phyloP scores from a whole-genome alignment of 345 rosid species.

The Euclidium syriacum region DNA sequence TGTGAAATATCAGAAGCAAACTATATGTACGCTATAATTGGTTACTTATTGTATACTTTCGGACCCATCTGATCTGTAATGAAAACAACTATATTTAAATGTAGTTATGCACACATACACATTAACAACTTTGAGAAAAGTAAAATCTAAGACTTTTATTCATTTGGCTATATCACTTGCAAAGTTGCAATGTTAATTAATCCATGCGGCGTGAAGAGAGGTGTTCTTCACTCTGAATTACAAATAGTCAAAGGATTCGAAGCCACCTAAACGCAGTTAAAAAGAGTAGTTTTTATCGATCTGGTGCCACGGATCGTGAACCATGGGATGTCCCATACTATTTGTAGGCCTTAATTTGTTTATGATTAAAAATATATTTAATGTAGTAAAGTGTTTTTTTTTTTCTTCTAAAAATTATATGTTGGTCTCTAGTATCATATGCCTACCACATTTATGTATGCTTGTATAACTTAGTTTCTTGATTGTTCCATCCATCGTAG shows the following conservation, averaged over 20 bases:
- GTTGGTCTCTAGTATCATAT: no score
- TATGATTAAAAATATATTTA: no score
- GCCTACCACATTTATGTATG: no score
- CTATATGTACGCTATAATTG: conserved; percentile 13
- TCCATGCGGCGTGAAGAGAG: not conserved
- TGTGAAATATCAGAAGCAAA: conserved; percentile 1
- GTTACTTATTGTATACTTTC: conserved; percentile 7
- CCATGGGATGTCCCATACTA: no score
- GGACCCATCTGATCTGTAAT: conserved; percentile 31
- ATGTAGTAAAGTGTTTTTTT: no score
- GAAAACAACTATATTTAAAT: conserved; percentile 19
- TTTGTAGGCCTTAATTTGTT: no score
- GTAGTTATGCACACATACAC: not conserved
- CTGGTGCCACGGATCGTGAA: no score
- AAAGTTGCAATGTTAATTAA: not conserved
- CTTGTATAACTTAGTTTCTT: no score
- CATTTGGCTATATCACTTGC: not conserved
- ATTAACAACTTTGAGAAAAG: not conserved
- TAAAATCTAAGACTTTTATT: not conserved
- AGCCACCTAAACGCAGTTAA: no score
- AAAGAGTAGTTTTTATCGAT: no score
- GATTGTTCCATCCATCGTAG: no score
- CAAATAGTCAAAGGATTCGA: not conserved
- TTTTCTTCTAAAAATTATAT: no score
- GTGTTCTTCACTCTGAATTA: not conserved